Conservation (phyloP, 257 asterid species). For the Fraxinus americana region DNA sequence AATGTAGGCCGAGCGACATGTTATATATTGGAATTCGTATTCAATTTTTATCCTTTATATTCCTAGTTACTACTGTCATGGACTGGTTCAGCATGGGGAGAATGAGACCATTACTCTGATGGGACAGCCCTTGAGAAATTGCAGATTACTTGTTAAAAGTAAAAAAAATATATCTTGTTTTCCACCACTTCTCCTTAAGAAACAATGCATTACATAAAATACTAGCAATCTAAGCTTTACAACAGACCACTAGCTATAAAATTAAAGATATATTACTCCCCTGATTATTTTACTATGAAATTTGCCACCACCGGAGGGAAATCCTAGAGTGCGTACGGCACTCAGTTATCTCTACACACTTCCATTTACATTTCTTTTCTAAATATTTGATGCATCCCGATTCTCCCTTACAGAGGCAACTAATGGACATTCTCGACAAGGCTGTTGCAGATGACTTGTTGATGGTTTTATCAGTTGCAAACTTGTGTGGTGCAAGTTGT, state of each 20-base stretch:
- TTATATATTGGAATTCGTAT: not conserved
- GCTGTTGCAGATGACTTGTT: conserved; percentile 75
- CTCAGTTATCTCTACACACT: not conserved
- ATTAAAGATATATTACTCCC: not conserved
- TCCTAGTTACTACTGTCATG: not conserved
- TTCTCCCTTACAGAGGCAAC: conserved; percentile 55
- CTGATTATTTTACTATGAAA: not conserved
- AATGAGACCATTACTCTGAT: not conserved
- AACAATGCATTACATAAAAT: not conserved
- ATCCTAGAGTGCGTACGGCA: conserved; percentile 8
- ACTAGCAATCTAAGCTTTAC: not conserved
- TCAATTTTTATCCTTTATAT: not conserved
- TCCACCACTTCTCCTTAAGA: not conserved
- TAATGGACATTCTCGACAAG: conserved; percentile 70
- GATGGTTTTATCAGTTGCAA: conserved; percentile 73
- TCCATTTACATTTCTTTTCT: conserved; percentile 13
- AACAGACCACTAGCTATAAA: not conserved
- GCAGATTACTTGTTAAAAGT: not conserved
- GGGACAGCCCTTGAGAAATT: not conserved
- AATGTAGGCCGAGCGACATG: not conserved
- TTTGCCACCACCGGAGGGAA: conserved; percentile 11
- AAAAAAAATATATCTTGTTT: not conserved
- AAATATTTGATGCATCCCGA: conserved; percentile 17
- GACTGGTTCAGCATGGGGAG: not conserved
- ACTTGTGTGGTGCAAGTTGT: conserved; percentile 57